These are phyloP conservation scores for Brassica juncea DNA, from an alignment of 345 rosid species.

Conservation along the genomic window DNA sequence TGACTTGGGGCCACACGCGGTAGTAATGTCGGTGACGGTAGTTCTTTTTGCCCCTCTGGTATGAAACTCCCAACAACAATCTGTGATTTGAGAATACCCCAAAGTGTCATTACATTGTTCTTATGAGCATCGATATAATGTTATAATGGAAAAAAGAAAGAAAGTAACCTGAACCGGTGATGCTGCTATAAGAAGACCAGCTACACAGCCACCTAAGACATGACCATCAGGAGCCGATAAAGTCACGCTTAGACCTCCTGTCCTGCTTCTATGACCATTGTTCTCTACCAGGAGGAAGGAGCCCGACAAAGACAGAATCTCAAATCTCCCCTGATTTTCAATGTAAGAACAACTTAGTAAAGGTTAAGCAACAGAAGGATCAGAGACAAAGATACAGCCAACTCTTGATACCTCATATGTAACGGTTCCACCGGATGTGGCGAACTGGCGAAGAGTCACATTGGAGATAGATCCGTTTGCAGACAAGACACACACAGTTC, in stretches of 20 bases:
- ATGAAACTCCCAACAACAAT: slow-evolving; percentile 70
- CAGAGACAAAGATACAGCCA: not conserved
- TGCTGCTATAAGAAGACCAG: slow-evolving; percentile 87
- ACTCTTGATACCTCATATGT: slow-evolving; percentile 68
- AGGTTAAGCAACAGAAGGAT: slow-evolving; percentile 10
- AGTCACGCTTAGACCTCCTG: slow-evolving; percentile 73
- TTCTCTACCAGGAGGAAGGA: slow-evolving; percentile 54
- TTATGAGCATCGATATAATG: not conserved
- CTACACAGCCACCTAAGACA: slow-evolving; percentile 89
- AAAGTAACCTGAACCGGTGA: slow-evolving; percentile 76
- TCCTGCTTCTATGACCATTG: slow-evolving; percentile 51
- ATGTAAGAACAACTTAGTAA: not conserved
- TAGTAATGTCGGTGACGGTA: slow-evolving; percentile 6
- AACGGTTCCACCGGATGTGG: slow-evolving; percentile 67
- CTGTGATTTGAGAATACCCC: slow-evolving; percentile 38
- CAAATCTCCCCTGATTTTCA: slow-evolving; percentile 71
- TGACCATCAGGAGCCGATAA: slow-evolving; percentile 83
- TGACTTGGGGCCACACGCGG: slow-evolving; percentile 28
- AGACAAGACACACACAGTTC: slow-evolving; percentile 78
- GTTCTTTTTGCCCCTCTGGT: slow-evolving; percentile 51
- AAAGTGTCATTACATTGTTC: not conserved
- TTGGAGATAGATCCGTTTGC: slow-evolving; percentile 90
- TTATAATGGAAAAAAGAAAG: slow-evolving; percentile 4
- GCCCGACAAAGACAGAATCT: slow-evolving; percentile 82
- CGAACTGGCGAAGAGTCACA: slow-evolving; percentile 69